Evolutionary conservation across 2,329 filamentous ascomycete species (phyloP), one percentile per base, ranked within the genome.

Genomic region (Aspergillus spinulosporus): DNA sequence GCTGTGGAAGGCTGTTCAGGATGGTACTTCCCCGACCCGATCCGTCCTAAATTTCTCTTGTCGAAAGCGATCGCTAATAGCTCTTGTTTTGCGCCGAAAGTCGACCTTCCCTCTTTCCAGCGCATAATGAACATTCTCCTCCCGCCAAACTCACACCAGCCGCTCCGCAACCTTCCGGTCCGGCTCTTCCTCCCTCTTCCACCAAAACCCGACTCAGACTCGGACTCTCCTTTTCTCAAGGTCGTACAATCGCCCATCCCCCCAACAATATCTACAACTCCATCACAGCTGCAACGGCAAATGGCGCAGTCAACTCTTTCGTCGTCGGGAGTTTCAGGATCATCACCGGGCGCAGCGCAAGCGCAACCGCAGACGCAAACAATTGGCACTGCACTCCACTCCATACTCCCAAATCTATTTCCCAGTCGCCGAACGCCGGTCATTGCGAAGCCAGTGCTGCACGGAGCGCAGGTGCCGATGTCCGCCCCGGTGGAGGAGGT

Each of bases 391-490:
- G 90, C 89, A 0, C 80, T 97, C 55, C 88, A 92, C 69, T 77
- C 75, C 3, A 74, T 94, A 9, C 79, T 97, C 14, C 93, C 93
- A 0, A 83, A 82, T 51, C 76, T 99, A 21, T 99, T 99, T 71
- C 93, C 92, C 0, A 95, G 90, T 70, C 86, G 88, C 63, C 81
- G 92, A 54, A 92, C 90, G 68, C 88, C 91, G 0, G 85, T 97
- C 8, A 82, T 96, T 48, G 94, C 93, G 1, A 87, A 89, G 57
- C 89, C 89, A 1, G 82, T 97, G 5, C 74, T 97, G 66, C 94
- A 99, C 75, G 94, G 94, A 1, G 90, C 87, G 1, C 82, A 86
- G 0, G 83, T 96, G 57, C 93, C 94, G 1, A 88, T 97, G 77
- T 76, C 79, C 57, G 89, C 92, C 1, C 87, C 87, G 26, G 74